Base-by-base conservation (phyloP, 352 stramenopile species). In the Blastocystis hominis region DNA sequence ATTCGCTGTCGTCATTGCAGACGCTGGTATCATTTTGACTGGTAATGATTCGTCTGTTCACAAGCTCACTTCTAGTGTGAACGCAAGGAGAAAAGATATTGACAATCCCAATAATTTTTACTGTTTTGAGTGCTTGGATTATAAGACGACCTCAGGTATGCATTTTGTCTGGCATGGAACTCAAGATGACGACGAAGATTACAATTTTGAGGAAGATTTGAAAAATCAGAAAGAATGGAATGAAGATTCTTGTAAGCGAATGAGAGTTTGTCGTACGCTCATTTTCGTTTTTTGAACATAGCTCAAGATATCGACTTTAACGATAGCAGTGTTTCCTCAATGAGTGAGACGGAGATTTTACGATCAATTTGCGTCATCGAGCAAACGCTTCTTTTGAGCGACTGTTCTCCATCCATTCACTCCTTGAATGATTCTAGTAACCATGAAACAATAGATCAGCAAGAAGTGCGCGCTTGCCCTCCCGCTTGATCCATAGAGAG, bases 11-110 rank as follows among this genome's bases (percentile, higher is more conserved):
- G 66, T 56, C 66, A 77, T 53, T 77, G 66, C 50, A 54, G 55
- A 36, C 66, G 66, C 24, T 77, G 66, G 66, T 77, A 77, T 77
- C 66, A 77, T 56, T 77, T 36, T 46, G 36, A 77, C 30, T 77
- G 66, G 66, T 77, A 13, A 56, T 10, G 9, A 40, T 9, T 13
- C 0, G 20, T 40, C 30, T 36, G 53, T 0, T 15, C 10, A 3
- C 13, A 59, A 59, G 9, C 50, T 53, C 7, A 55, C 4, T 17
- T 1, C 5, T 77, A 77, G 66, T 77, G 66, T 77, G 40, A 47
- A 77, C 34, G 66, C 50, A 30, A 77, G 34, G 55, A 40, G 10
- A 54, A 54, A 20, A 61, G 66, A 77, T 55, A 38, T 77, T 20
- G 66, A 77, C 9, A 46, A 77, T 56, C 40, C 66, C n/a, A 56